Percentiles rank a stretch among this genome's conserved stretches.
Evolutionary conservation across 2,329 filamentous ascomycete species (phyloP).

Genomic region (Trichothecium roseum): DNA sequence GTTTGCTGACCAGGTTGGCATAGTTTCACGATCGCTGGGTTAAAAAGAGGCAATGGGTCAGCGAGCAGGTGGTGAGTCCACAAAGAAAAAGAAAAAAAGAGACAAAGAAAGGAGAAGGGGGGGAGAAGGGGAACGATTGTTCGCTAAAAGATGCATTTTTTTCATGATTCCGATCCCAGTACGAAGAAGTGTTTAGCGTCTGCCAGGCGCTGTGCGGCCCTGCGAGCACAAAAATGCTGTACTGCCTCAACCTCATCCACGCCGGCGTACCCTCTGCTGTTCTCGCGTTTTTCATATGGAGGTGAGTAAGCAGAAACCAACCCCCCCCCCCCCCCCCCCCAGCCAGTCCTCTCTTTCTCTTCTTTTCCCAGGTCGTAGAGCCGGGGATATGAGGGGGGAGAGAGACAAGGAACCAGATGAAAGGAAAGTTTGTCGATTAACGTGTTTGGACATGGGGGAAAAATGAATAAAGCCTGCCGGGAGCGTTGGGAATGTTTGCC

Average conservation of each 20-base stretch:
- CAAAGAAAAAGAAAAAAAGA: neutral
- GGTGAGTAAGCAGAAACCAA: conserved; percentile 28
- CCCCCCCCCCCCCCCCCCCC: too few relatives aligned
- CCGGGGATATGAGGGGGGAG: neutral
- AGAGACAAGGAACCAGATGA: neutral
- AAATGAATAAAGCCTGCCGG: conserved; percentile 53
- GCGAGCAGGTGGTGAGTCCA: conserved; percentile 49
- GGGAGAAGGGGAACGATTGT: too few relatives aligned
- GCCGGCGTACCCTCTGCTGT: conserved; percentile 47
- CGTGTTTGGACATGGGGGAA: too few relatives aligned
- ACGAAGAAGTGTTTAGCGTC: conserved; percentile 62
- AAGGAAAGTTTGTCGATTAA: neutral
- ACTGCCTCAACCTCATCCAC: conserved; percentile 56
- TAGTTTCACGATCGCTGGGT: conserved; percentile 51
- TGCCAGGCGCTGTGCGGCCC: conserved; percentile 59
- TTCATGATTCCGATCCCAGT: conserved; percentile 30
- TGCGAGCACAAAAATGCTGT: conserved; percentile 60
- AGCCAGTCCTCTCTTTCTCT: neutral
- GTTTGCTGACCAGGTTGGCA: neutral
- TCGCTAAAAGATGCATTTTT: too few relatives aligned
- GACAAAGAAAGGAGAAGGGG: too few relatives aligned
- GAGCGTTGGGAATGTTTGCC: conserved; percentile 59
- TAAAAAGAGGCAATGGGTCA: conserved; percentile 50
- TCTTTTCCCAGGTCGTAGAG: neutral
- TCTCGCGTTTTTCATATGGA: conserved; percentile 54